A percentile compares a stretch with the other conserved stretches of the same genome.
phyloP scores from a whole-genome alignment of 495 filamentous ascomycete species.

The Aspergillus asperescens region DNA sequence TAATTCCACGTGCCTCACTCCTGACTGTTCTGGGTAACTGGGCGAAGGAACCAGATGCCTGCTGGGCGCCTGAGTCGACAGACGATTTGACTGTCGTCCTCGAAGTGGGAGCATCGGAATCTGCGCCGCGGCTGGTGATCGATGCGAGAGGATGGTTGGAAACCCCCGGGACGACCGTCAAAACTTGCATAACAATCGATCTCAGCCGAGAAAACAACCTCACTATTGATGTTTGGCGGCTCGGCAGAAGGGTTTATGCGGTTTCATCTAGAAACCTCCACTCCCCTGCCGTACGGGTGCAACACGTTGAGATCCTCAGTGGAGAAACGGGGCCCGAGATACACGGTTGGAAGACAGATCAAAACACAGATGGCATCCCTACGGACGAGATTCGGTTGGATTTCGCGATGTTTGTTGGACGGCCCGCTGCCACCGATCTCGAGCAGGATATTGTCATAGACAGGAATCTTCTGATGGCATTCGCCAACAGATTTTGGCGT shows the following conservation, averaged over 20 bases:
- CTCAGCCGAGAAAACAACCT: background rate
- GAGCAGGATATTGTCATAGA: constrained; percentile 2
- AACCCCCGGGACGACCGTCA: background rate
- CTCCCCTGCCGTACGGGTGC: background rate
- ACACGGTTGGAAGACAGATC: background rate
- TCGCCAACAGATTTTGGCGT: background rate
- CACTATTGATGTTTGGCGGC: constrained; percentile 1
- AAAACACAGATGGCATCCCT: background rate
- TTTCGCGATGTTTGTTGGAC: constrained; percentile 3
- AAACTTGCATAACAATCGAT: constrained; percentile 2
- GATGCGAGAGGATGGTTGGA: constrained; percentile 5
- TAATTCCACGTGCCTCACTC: background rate
- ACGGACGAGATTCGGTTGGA: background rate
- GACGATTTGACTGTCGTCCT: background rate
- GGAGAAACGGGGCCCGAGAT: background rate
- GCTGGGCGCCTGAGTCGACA: background rate
- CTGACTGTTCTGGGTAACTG: background rate
- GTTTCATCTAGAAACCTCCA: background rate
- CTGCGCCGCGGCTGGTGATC: background rate
- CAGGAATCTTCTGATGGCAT: background rate
- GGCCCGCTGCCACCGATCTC: background rate
- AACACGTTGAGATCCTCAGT: constrained; percentile 1
- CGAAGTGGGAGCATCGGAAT: background rate
- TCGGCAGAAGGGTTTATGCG: background rate
- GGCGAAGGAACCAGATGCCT: constrained; percentile 1